Evolutionary conservation across 2,329 filamentous ascomycete genomes (phyloP), one percentile per base, ranked within the genome.

Genomic region (Drechslera avenae): DNA sequence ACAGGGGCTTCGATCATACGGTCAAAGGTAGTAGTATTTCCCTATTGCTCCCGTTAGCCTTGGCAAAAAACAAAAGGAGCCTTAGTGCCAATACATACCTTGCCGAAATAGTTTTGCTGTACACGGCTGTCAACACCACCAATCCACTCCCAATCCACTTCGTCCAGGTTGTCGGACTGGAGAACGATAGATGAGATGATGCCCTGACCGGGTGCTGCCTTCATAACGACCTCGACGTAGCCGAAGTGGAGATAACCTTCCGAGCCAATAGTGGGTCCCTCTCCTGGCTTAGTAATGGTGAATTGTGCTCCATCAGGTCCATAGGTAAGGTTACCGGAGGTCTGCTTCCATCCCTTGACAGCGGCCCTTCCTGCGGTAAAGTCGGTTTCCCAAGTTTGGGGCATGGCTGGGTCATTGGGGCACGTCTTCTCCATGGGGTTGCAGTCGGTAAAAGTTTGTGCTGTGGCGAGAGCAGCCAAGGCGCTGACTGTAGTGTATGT

Each of bases 191-290:
- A 83, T 66, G 86, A 91, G 63, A 96, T 84, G 56, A 96, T 86
- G 43, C 91, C 91, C 6, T 76, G 77, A 14, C 91, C 91, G 1
- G 79, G 76, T 0, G 91, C 86, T 3, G 89, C 88, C 76, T 90
- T 90, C 78, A 95, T 83, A 60, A 84, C 80, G 50, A 93, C 81
- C 73, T 94, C 90, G 48, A 90, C 86, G 53, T 86, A 84, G 46
- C 91, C 91, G 60, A 88, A 93, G 79, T 95, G 91, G 74, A 96
- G 88, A 77, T 91, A 94, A 72, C 91, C 93, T 63, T 86, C 85
- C 39, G 88, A 86, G 58, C 86, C 83, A 55, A 96, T 83, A 1
- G 90, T 95, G 1, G 81, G 81, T 2, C 81, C 78, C 52, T 83
- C 74, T 12, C 73, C 75, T 26, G 73, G 72, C 56, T 76, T 78